Conservation (phyloP, 208 protist genomes). For the Strigomonas culicis region DNA sequence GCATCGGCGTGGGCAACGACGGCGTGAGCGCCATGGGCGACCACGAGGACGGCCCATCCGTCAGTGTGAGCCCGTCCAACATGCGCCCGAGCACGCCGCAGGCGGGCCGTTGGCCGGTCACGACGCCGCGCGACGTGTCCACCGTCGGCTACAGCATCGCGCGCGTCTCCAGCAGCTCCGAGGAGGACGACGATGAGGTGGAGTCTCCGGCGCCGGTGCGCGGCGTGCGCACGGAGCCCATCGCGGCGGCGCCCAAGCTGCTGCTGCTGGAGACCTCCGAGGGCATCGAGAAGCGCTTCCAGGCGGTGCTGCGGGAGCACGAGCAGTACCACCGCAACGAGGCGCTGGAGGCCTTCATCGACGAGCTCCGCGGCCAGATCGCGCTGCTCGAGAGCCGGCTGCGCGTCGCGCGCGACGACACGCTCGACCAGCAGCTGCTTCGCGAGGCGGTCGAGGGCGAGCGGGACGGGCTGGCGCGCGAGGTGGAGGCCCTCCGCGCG, state of each 20-base stretch:
- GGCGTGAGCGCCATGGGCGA: background rate
- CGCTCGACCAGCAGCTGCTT: slow-evolving; percentile 44
- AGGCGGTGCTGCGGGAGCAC: slow-evolving; percentile 43
- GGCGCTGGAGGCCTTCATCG: slow-evolving; percentile 45
- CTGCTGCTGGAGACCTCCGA: slow-evolving; percentile 43
- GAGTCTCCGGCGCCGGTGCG: background rate
- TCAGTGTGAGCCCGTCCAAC: background rate
- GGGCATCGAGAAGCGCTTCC: slow-evolving; percentile 51
- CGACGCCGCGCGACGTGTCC: slow-evolving; percentile 11
- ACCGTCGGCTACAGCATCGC: slow-evolving; percentile 12
- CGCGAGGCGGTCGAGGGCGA: slow-evolving; percentile 42
- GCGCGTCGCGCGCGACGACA: slow-evolving; percentile 55
- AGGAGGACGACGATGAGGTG: slow-evolving; percentile 12
- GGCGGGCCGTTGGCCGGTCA: slow-evolving; percentile 8
- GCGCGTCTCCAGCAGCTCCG: slow-evolving; percentile 17
- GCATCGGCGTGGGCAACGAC: too few relatives aligned
- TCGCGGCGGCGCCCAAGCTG: background rate
- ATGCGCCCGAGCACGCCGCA: background rate
- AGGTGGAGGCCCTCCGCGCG: slow-evolving; percentile 26
- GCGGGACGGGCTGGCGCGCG: slow-evolving; percentile 27
- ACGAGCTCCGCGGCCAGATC: slow-evolving; percentile 44
- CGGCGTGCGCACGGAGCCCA: background rate
- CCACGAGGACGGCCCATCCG: background rate
- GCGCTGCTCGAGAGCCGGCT: slow-evolving; percentile 53
- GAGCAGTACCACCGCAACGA: slow-evolving; percentile 45